These are phyloP conservation scores for Xylaria sp. DNA, from an alignment of 2,329 filamentous ascomycete genomes.

Conservation along the genomic window DNA sequence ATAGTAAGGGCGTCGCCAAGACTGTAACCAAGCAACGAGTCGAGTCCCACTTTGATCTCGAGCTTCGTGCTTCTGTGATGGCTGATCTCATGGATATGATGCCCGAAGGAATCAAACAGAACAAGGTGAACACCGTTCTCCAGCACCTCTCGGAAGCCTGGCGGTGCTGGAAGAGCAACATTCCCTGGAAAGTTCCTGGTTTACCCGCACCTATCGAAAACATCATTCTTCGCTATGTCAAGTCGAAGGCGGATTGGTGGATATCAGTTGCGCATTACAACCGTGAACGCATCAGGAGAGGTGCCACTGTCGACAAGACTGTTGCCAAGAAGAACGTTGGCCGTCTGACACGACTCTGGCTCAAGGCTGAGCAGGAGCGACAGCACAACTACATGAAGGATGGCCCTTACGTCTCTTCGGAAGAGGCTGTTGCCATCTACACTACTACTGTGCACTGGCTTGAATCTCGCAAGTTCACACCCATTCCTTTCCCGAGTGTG, in stretches of 20 bases:
- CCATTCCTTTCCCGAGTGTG: constrained; percentile 96
- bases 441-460: constrained; percentile 99
- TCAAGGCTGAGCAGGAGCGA: constrained; percentile 96
- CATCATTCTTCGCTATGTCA: constrained; percentile 96
- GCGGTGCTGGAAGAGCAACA: constrained; percentile 99
- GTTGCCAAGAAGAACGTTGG: constrained; percentile 99
- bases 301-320: constrained; percentile 97
- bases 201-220: constrained; percentile 96
- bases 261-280: constrained; percentile 99
- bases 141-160: constrained; percentile 97
- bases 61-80: constrained; percentile 97
- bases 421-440: constrained; percentile 97
- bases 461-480: constrained; percentile 95
- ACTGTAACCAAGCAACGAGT: constrained; percentile 99
- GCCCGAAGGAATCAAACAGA: constrained; percentile 99
- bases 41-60: constrained; percentile 95
- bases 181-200: constrained; percentile 98
- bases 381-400: constrained; percentile 99
- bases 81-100: constrained; percentile 99
- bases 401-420: constrained; percentile 94
- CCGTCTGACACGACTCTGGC: constrained; percentile 87
- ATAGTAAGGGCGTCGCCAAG: constrained; percentile 98
- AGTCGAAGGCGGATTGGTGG: constrained; percentile 99
- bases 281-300: constrained; percentile 89
- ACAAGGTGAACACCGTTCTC: constrained; percentile 96